Base-by-base conservation (phyloP, 345 rosid species). In the Rhizophora mangle region DNA sequence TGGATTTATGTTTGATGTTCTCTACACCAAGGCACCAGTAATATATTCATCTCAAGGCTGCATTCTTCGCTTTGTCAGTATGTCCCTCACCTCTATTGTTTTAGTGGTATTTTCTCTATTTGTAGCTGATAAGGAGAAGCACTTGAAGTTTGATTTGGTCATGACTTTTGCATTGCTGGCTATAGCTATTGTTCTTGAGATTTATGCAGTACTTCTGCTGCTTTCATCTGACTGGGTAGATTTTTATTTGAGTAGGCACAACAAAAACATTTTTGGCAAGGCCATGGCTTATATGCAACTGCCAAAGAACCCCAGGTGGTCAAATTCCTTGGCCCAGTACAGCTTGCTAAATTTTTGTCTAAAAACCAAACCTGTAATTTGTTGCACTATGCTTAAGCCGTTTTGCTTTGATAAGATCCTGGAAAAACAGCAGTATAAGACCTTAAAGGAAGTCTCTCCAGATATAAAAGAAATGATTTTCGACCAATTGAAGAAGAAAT, bases 11-110 rank as follows among this genome's bases (percentile, higher is more conserved):
- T 80, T 68, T 34, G 88, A 84, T 54, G 29, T 64, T 68, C 68
- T 84, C 20, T 82, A 79, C 74, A 88, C 87, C 68, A 88, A 88
- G 75, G 81, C 77, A 11, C 53, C 62, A 1, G 30, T 86, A 31
- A 63, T 77, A 3, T 70, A 64, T 31, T 31, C 69, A 31, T 1
- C 8, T 26, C 30, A 3, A 8, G 82, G 85, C 43, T 47, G 34
- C 29, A n/a, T 19, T 64, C 72, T 78, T 54, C 80, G 87, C 6
- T 15, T 34, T 54, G 56, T 80, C 64, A 70, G 39, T 36, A 57
- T 75, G 19, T 18, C 56, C 2, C 66, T 10, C 29, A 58, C 74
- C 20, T 24, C 64, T 46, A 52, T 52, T 0, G 74, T 74, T 13
- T 11, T 78, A 18, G 36, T 76, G 24, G 13, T 64, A 51, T 83